phyloP scores from a whole-genome alignment of 176 grass and related monocot genomes.

The Musa schizocarpa region DNA sequence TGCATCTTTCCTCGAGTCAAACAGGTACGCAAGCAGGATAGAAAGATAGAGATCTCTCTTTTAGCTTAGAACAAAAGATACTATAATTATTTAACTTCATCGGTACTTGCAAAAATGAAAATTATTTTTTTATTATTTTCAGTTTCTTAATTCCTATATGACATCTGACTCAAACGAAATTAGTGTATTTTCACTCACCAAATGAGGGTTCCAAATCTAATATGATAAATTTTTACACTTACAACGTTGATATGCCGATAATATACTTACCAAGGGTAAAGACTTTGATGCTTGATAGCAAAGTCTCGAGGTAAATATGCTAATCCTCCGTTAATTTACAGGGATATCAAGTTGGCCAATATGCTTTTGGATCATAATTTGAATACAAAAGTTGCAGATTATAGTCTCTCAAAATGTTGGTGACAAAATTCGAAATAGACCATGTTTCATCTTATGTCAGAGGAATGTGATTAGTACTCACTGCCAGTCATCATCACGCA shows the following conservation, averaged over 20 bases:
- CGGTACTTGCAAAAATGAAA: too few species aligned
- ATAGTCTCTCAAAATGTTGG: conserved; percentile 56
- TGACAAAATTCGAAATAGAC: conserved; percentile 45
- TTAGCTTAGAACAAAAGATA: conserved; percentile 90
- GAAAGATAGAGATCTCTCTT: conserved; percentile 77
- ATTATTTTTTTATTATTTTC: too few species aligned
- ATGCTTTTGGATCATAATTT: conserved; percentile 76
- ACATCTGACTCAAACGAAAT: too few species aligned
- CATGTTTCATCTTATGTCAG: conserved; percentile 80
- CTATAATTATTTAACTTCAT: too few species aligned
- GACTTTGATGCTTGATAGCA: too few species aligned
- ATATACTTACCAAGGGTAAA: too few species aligned
- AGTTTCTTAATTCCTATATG: too few species aligned
- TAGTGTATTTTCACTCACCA: too few species aligned
- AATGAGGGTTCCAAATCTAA: too few species aligned
- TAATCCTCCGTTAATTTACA: conserved; percentile 77
- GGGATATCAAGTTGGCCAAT: conserved; percentile 76
- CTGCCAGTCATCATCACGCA: too few species aligned
- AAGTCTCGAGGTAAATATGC: conserved; percentile 27
- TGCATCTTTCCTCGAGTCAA: conserved; percentile 13
- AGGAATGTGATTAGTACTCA: conserved; percentile 52
- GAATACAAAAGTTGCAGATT: conserved; percentile 83
- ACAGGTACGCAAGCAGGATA: conserved; percentile 57
- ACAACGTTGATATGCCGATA: too few species aligned
- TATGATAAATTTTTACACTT: too few species aligned